Base-by-base conservation (phyloP, 768 basidiomycete species). In the Amanita pseudoporphyria region DNA sequence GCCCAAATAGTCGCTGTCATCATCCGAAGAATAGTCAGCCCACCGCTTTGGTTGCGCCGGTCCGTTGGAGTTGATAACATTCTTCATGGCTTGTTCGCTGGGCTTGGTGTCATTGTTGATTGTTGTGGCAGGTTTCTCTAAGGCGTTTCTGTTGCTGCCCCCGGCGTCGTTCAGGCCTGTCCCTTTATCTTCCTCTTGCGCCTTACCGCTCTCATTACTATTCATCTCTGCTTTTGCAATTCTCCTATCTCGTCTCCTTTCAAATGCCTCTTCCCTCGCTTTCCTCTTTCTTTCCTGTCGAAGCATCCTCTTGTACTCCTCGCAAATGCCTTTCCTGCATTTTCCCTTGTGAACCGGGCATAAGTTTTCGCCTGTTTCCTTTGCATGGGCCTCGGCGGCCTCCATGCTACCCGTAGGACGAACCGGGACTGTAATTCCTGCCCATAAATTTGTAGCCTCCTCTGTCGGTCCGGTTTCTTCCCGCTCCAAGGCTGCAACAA, bases 261-360 rank as follows among this genome's bases (percentile, higher is more conserved):
- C 28, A 13, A 7, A n/a, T 28, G 35, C 4, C 22, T 14, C 18
- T 24, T 12, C 9, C 36, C 18, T 18, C 22, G 9, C 18, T 38
- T 24, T 28, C 24, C 18, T 22, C 33, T 1, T 24, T 2, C 6
- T 30, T 47, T 47, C 21, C 9, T 37, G 9, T 24, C 22, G 37
- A 2, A 10, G 2, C 26, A 36, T n/a, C 26, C 38, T 24, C n/a
- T 21, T 36, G 10, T 47, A 47, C 18, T 22, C 35, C 5, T 6
- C n/a, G 24, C 46, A 47, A 22, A 38, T 47, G 5, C 46, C 46
- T 14, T 9, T 47, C 9, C n/a, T 38, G 18, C 46, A 47, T 35
- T 47, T 38, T n/a, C 35, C 35, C 16, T 26, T 18, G 35, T 47
- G 46, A n/a, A 47, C 36, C 6, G 46, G 46, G 35, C 46, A 47